Base-by-base conservation (phyloP, 176 grass and related monocot genomes). In the Phyllostachys edulis region DNA sequence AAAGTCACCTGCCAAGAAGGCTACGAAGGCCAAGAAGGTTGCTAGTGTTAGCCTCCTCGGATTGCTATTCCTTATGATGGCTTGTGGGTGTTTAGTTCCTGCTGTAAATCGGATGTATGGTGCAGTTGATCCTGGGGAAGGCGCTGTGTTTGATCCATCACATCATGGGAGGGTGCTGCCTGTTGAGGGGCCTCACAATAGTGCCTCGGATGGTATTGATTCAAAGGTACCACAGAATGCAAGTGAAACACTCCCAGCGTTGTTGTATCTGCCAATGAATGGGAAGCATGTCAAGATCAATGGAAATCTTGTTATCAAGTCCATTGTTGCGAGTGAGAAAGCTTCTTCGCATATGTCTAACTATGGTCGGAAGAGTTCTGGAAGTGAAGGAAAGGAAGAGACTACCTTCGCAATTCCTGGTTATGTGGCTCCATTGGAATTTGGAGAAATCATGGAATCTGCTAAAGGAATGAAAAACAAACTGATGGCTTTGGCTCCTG, bases 201-300 rank as follows among this genome's bases (percentile, higher is more conserved):
- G 67, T 84, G 52, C 71, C 11, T 17, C n/a, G 0, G 68, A 86
- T 39, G 67, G 68, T 66, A 73, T 80, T 20, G 85, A 86, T 76
- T 66, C 70, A 0, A 75, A 76, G 46, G 27, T 14, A 7, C 51
- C 47, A 42, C 75, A 80, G n/a, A 77, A 83, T 88, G 16, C 49
- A 20, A 94, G 79, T 0, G 83, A 94, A 71, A 84, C 69, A 18
- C 75, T 94, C 6, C 86, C 88, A 12, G 86, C 86, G 0, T 72
- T 94, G 49, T 75, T 94, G 74, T 94, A 94, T 63, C 72, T 94
- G 23, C 92, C 92, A 0, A 90, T 84, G 81, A 94, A 94, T 13
- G 88, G 92, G 47, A 90, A 91, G 8, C 92, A 94, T 89, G 82
- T 94, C 23, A 90, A 94, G 70, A 91, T 94, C 67, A 81, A 94